These are phyloP conservation scores for Kodamaea neixiangensis DNA, from an alignment of 805 yeast genomes.

Conservation along the genomic window DNA sequence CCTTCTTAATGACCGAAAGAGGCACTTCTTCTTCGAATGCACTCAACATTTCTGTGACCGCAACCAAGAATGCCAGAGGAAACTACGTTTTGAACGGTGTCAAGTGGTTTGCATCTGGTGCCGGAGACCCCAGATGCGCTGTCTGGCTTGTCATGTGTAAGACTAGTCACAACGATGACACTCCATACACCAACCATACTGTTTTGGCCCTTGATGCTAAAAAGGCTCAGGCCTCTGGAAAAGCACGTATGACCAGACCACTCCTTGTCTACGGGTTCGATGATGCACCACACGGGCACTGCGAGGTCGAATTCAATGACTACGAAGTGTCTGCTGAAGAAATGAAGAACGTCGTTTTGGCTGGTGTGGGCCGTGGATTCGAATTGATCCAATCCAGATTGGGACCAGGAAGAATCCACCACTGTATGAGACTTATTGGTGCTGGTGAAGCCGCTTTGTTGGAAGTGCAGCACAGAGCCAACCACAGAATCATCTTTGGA, in stretches of 20 bases:
- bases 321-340: conserved; percentile 48
- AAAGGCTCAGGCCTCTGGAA: conserved; percentile 50
- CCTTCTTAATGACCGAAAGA: conserved; percentile 66
- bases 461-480: conserved; percentile 52
- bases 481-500: conserved; percentile 54
- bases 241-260: conserved; percentile 51
- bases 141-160: conserved; percentile 58
- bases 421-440: conserved; percentile 67
- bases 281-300: conserved; percentile 75
- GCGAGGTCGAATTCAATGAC: conserved; percentile 54
- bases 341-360: conserved; percentile 43
- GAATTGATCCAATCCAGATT: conserved; percentile 63
- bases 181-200: conserved; percentile 53
- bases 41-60: conserved; percentile 53
- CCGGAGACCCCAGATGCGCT: conserved; percentile 63
- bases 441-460: conserved; percentile 57
- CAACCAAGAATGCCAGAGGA: conserved; percentile 39
- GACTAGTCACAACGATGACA: conserved; percentile 31
- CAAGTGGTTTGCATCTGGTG: conserved; percentile 74
- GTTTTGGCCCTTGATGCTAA: conserved; percentile 56
- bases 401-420: conserved; percentile 73
- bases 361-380: conserved; percentile 56
- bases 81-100: conserved; percentile 57
- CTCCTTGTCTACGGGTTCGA: conserved; percentile 59
- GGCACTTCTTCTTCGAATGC: conserved; percentile 64